Conservation (phyloP, 108 stramenopile species). For the Discostella stelligeroides region DNA sequence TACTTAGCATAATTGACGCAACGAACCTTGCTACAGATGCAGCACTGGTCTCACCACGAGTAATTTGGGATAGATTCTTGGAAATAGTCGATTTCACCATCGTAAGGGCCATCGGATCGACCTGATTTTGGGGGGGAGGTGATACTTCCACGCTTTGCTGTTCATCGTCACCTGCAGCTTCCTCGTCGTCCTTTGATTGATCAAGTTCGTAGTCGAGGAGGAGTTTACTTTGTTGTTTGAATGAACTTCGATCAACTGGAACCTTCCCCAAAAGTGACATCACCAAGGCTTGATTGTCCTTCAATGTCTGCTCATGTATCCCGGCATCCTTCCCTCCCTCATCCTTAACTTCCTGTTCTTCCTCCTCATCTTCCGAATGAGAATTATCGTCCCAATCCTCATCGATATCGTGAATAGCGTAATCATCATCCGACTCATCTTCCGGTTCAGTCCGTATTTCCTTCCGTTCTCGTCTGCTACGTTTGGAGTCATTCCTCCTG, state of each 20-base stretch:
- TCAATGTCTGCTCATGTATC: too few relatives aligned
- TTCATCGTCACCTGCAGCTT: slow-evolving; percentile 27
- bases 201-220: slow-evolving; percentile 4
- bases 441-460: slow-evolving; percentile 7
- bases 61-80: slow-evolving; percentile 39
- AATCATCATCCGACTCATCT: slow-evolving; percentile 28
- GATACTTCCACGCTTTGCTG: slow-evolving; percentile 8
- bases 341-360: neutral
- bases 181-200: slow-evolving; percentile 3
- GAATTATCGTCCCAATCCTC: slow-evolving; percentile 27
- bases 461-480: neutral
- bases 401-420: slow-evolving; percentile 4
- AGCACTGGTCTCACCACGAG: slow-evolving; percentile 41
- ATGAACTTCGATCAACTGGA: slow-evolving; percentile 22
- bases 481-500: neutral
- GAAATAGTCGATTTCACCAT: slow-evolving; percentile 59
- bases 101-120: slow-evolving; percentile 65
- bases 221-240: slow-evolving; percentile 21
- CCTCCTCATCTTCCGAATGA: slow-evolving; percentile 20
- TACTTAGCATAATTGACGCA: slow-evolving; percentile 6
- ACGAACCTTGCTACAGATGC: slow-evolving; percentile 38
- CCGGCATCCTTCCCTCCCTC: slow-evolving; percentile 3
- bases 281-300: slow-evolving; percentile 12
- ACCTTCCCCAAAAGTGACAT: slow-evolving; percentile 27
- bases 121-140: neutral